Evolutionary conservation across 176 grass and related monocot genomes (phyloP).

Genomic region (Musa beccarii): DNA sequence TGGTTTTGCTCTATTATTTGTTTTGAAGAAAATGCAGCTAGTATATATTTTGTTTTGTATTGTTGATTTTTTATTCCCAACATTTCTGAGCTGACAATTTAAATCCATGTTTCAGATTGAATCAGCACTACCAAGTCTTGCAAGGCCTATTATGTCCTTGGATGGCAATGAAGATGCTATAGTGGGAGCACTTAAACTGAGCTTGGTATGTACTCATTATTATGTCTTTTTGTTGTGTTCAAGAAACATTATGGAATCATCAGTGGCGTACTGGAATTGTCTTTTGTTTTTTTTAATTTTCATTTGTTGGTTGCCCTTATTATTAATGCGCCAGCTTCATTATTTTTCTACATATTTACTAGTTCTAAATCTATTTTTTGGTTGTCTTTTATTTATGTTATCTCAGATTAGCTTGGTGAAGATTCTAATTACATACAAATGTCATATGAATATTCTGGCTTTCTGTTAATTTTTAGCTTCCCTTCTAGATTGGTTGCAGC

Average conservation of each 20-base stretch:
- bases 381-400: neutral
- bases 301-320: no score
- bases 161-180: conserved; percentile 99
- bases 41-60: neutral
- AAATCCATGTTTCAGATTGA: conserved; percentile 62
- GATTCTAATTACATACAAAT: neutral
- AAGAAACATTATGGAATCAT: neutral
- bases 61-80: neutral
- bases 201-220: conserved; percentile 54
- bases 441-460: neutral
- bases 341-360: neutral
- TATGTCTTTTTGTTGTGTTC: neutral
- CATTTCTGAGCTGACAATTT: neutral
- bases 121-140: conserved; percentile 89
- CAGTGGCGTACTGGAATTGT: neutral
- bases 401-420: neutral
- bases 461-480: neutral
- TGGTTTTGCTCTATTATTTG: neutral
- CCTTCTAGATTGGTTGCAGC: neutral
- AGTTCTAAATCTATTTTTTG: no score
- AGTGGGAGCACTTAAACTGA: conserved; percentile 91
- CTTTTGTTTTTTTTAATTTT: neutral
- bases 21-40: neutral
- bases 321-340: neutral
- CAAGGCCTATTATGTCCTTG: conserved; percentile 98